Evolutionary conservation across 768 basidiomycete species (phyloP), one percentile per base, ranked within the genome.

Genomic region (Lyophyllum semitale): DNA sequence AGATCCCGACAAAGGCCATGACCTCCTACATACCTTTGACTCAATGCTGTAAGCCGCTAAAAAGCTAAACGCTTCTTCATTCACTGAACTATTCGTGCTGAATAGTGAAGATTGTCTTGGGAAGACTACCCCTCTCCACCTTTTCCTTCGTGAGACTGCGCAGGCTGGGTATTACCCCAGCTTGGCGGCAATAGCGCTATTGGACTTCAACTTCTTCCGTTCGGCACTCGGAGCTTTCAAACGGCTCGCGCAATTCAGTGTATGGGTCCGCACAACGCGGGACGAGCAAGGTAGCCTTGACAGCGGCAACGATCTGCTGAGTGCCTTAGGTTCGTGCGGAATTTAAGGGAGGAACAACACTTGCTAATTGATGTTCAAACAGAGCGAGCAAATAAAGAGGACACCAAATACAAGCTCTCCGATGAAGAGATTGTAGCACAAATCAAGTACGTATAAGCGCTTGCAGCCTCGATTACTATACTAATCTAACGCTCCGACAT

Each of bases 191-290:
- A 35, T 53, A 20, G 51, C 51, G 3, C 25, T 53, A 7, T n/a
- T 53, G 20, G 51, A 53, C 35, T 45, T 22, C 43, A 53, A 45
- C 51, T 46, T 53, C 33, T 45, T 53, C 51, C 51, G 51, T 37
- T 53, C 51, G 11, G 51, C 51, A 3, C n/a, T 53, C 32, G 37
- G 38, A 17, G 46, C 51, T 4, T 53, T 53, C 44, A 53, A 53
- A 18, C 40, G 51, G 1, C 43, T 26, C 4, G 51, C 32, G 18
- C 51, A 53, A 35, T 46, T 53, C 26, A 38, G 43, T 26, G 9
- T 25, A 12, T 53, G 51, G 51, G 51, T 53, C 13, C 51, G 51
- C 4, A 44, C 43, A 6, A 25, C 7, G 17, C 13, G 51, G 35
- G 51, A 53, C 12, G 43, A 53, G 27, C 43, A 53, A 8, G 51